phyloP scores from a whole-genome alignment of 2,329 filamentous ascomycete genomes.

The Bipolaris cookei region DNA sequence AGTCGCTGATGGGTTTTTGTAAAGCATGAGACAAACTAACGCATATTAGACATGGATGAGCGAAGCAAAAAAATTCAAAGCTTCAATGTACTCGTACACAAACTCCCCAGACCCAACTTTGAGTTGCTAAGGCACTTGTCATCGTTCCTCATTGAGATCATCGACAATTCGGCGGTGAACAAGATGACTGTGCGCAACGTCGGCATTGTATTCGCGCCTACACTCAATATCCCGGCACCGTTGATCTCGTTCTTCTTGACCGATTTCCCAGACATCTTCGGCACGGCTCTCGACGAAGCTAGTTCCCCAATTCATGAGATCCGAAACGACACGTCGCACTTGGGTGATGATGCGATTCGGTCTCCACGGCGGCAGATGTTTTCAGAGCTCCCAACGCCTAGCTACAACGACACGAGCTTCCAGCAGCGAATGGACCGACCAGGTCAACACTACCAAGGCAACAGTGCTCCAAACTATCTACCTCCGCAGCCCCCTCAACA shows the following conservation, averaged over 20 bases:
- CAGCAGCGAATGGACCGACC: constrained; percentile 36
- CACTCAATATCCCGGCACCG: constrained; percentile 92
- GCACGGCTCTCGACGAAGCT: constrained; percentile 67
- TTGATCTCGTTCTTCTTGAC: constrained; percentile 94
- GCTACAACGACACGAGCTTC: constrained; percentile 65
- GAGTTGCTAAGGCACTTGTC: constrained; percentile 84
- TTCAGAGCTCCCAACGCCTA: constrained; percentile 68
- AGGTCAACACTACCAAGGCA: constrained; percentile 31
- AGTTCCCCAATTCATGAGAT: constrained; percentile 55
- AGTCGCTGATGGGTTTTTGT: constrained; percentile 27
- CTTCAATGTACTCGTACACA: constrained; percentile 78
- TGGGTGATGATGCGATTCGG: constrained; percentile 64
- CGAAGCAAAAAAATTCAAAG: constrained; percentile 76
- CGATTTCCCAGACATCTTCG: constrained; percentile 87
- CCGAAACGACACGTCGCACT: constrained; percentile 48
- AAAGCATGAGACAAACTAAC: constrained; percentile 26
- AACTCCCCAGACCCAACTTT: constrained; percentile 79
- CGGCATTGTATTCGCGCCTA: constrained; percentile 97
- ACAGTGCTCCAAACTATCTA: constrained; percentile 30
- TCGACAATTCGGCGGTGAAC: constrained; percentile 87
- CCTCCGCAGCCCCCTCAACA: constrained; percentile 35
- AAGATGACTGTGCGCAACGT: constrained; percentile 98
- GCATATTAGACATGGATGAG: constrained; percentile 69
- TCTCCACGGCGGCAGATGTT: constrained; percentile 71
- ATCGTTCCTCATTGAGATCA: constrained; percentile 87